Base-by-base conservation (phyloP, 2,329 filamentous ascomycete genomes). In the Dendrostoma leiphaemia region DNA sequence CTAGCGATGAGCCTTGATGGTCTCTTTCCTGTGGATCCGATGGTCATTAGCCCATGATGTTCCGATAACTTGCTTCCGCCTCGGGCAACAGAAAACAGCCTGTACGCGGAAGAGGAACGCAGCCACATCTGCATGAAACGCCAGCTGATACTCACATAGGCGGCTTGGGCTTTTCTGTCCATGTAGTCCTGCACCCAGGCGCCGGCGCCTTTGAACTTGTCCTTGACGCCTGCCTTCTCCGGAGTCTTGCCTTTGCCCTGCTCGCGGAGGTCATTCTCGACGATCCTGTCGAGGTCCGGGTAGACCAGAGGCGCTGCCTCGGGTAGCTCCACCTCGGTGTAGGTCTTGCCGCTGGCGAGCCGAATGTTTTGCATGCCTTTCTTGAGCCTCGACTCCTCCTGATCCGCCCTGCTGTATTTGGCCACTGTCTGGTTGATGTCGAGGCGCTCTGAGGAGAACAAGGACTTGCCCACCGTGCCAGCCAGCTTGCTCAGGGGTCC, bases 141-240 rank as follows among this genome's bases (percentile, higher is more conserved):
- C 13, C 6, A 10, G 9, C 15, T 15, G 19, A 35, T 24, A 61
- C 66, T 58, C 45, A 74, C 74, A 55, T 75, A 81, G 41, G 67
- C 61, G 0, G 76, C 75, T 46, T 76, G 74, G 0, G 75, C 74
- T 19, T 76, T 66, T 13, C 74, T 71, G 60, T 83, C 79, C 41
- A 76, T 61, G 60, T 82, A 82, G 41, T 74, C 69, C 3, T 63
- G 65, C n/a, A 81, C 65, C 59, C 62, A 74, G 44, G 67, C 61
- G 31, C 68, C 63, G n/a, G 60, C 58, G 6, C 59, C 59, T 47
- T 69, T 70, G 56, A 71, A 60, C 35, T 65, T 67, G n/a, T n/a
- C n/a, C n/a, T n/a, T n/a, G n/a, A n/a, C n/a, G n/a, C n/a, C n/a
- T n/a, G n/a, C n/a, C 5, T 9, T 26, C 7, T 37, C 45, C 19